Evolutionary conservation across 2,329 filamentous ascomycete genomes (phyloP), one percentile per base, ranked within the genome.

Genomic region (Dissoconium aciculare): DNA sequence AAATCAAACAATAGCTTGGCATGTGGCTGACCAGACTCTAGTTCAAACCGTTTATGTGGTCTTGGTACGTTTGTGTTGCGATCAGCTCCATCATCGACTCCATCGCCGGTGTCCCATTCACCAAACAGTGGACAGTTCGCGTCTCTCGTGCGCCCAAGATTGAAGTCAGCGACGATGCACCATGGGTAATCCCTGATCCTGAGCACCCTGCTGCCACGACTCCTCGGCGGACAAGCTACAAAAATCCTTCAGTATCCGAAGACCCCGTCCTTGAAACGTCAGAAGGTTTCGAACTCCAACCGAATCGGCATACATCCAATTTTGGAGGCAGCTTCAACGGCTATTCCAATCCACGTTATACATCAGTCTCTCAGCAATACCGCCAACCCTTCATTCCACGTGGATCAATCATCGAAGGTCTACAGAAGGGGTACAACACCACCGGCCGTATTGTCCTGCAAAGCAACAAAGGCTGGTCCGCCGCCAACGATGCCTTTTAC

Each of bases 401-500:
- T n/a, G 19, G 19, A 8, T n/a, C n/a, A n/a, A n/a, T 23, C 8
- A 8, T 23, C 8, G n/a, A n/a, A n/a, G 8, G 19, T 8, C 19
- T 23, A 23, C 8, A 23, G 19, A n/a, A 23, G 19, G 19, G 26
- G 8, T 27, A 27, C 13, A 14, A 27, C 26, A 27, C 26, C 6
- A 14, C 26, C 13, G 26, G 26, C 8, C 8, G 13, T 6, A 27
- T 27, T 12, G 6, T 12, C 26, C 8, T 27, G 6, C 9, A 23
- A 9, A 12, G 12, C 11, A 8, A 9, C 26, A 8, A 12, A 6
- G 13, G 26, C 8, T 23, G n/a, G 17, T 31, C 28, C 17, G 30
- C 30, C 4, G 23, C 12, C 8, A 17, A 32, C 6, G 12, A 32
- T 12, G 23, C 30, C 11, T 27, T 32, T 17, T 32, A 32, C 27